Percentiles rank a stretch among this genome's conserved stretches.
Evolutionary conservation across 345 rosid genomes (phyloP).

Genomic region (Gossypium arboreum): DNA sequence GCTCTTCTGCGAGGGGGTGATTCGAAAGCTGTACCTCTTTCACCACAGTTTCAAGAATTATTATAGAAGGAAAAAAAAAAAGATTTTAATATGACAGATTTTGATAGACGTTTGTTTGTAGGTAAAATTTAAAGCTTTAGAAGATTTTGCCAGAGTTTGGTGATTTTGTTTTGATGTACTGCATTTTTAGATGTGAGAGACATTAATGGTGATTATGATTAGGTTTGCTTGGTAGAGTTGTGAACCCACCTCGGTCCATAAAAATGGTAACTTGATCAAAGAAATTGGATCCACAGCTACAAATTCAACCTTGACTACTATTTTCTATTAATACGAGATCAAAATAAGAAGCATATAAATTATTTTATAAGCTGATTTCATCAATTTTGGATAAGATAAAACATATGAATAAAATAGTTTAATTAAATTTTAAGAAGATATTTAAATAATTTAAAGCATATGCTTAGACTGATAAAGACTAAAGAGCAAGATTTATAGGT

Average conservation of each 20-base stretch:
- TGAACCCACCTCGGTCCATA: not conserved
- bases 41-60: constrained; percentile 4
- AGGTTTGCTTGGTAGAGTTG: no score
- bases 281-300: not conserved
- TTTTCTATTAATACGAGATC: no score
- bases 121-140: not conserved
- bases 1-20: not conserved
- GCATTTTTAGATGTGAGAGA: no score
- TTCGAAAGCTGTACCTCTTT: constrained; percentile 1
- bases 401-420: no score
- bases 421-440: not conserved
- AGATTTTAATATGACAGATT: not conserved
- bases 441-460: not conserved
- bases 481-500: not conserved
- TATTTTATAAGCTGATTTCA: no score
- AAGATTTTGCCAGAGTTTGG: not conserved
- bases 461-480: not conserved
- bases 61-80: not conserved
- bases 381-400: no score
- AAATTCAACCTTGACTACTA: not conserved
- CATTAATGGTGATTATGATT: no score
- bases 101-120: not conserved
- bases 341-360: no score
- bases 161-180: not conserved
- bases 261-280: not conserved